These are phyloP conservation scores for Aphanomyces euteiches DNA, from an alignment of 352 stramenopile species.

Conservation along the genomic window DNA sequence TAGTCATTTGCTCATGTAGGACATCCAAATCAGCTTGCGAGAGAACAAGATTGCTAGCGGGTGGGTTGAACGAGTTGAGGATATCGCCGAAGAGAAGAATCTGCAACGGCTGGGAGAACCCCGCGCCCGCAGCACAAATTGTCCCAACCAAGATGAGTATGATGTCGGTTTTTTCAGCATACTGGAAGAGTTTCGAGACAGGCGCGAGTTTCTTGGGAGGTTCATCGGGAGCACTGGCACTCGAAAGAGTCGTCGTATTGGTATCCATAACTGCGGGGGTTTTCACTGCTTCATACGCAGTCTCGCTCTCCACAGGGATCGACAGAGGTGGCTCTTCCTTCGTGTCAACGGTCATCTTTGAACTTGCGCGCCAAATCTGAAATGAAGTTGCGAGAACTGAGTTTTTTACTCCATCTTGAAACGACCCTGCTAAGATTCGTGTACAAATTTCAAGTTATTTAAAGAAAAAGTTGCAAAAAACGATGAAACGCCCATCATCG, in stretches of 20 bases:
- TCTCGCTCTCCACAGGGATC: constrained; percentile 8
- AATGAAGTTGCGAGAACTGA: no score
- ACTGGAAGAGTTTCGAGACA: constrained; percentile 23
- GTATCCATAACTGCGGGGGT: neutral
- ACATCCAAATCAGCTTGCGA: neutral
- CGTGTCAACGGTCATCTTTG: no score
- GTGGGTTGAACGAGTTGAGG: constrained; percentile 35
- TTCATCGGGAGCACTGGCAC: neutral
- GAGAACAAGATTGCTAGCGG: constrained; percentile 15
- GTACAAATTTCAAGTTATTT: no score
- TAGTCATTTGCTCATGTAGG: constrained; percentile 3
- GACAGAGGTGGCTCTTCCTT: neutral
- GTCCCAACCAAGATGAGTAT: constrained; percentile 15
- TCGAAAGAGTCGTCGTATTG: constrained; percentile 11
- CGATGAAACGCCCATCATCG: no score
- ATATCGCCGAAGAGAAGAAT: constrained; percentile 34
- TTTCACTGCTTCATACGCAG: constrained; percentile 3
- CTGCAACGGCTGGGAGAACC: constrained; percentile 28
- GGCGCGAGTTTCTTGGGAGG: constrained; percentile 33
- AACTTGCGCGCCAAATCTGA: no score
- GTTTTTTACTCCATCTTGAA: no score
- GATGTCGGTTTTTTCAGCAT: constrained; percentile 17
- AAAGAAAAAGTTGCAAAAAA: no score
- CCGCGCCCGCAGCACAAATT: constrained; percentile 23
- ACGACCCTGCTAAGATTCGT: no score